Evolutionary conservation across 257 asterid genomes (phyloP), one percentile per base, ranked within the genome.

Genomic region (Hygrophila difformis): DNA sequence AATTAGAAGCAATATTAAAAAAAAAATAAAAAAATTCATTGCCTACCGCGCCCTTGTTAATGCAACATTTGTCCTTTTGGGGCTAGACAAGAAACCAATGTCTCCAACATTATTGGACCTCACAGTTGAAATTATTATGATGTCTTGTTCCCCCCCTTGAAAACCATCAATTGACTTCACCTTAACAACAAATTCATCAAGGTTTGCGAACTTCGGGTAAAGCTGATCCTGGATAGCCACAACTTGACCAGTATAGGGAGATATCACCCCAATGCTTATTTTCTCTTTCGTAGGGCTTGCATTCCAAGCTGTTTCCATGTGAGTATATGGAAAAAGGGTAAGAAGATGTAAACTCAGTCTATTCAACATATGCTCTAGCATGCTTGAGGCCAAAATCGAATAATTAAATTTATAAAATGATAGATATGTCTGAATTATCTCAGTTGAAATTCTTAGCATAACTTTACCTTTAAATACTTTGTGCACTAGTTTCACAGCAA

Each of bases 131-230:
- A 82, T 49, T 14, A 82, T 79, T 18, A 82, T 60, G 0, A 82
- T 16, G 47, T 82, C 94, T 51, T 82, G 73, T 44, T 82, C 94
- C 1, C 84, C 91, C 20, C 91, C 94, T 54, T 82, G 94, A 67
- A 79, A 82, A 8, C 91, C 91, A 42, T 82, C 94, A 41, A 79
- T 19, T 2, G 94, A 71, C 70, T 76, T 82, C 44, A 71, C 94
- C 53, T 69, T 68, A 26, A 82, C 76, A 0, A 15, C 18, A 62
- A 79, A 79, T 34, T 64, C 41, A 3, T 65, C 64, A 13, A 28
- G 35, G 54, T 59, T 66, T 24, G 65, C 65, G 14, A 47, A 67
- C 57, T 42, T 74, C 10, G n/a, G 55, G 1, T 23, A 42, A 13
- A 79, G 56, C 55, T 55, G 73, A 17, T 59, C 63, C 39, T 60